Evolutionary conservation across 78 protist genomes (phyloP).

Genomic region (Chrysochromulina parva): DNA sequence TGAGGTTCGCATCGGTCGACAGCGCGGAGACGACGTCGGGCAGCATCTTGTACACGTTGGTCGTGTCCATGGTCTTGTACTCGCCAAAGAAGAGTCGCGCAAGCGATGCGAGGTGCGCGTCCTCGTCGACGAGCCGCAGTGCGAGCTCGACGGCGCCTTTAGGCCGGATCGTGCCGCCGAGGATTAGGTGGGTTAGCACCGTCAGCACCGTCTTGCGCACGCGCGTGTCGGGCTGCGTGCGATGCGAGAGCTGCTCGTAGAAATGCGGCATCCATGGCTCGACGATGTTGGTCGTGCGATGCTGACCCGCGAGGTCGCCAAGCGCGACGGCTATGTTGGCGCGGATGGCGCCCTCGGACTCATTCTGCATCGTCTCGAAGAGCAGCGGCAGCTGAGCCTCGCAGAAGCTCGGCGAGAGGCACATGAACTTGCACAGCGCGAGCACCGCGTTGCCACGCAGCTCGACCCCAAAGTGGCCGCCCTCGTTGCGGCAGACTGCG

Average conservation of each 20-base stretch:
- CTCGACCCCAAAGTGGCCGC: neutral
- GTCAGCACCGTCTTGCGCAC: conserved; percentile 85
- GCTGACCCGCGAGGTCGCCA: conserved; percentile 73
- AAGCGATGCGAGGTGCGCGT: conserved; percentile 27
- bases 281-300: conserved; percentile 80
- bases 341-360: conserved; percentile 47
- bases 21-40: conserved; percentile 84
- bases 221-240: conserved; percentile 59
- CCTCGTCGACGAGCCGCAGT: conserved; percentile 64
- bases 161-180: conserved; percentile 90
- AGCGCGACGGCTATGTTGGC: conserved; percentile 82
- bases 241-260: conserved; percentile 55
- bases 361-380: conserved; percentile 52
- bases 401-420: conserved; percentile 37
- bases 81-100: conserved; percentile 70
- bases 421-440: conserved; percentile 75
- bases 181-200: conserved; percentile 91
- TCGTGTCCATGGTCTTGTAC: conserved; percentile 22
- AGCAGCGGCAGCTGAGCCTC: conserved; percentile 61
- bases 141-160: conserved; percentile 49
- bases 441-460: conserved; percentile 67
- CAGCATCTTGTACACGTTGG: conserved; percentile 80
- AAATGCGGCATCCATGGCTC: conserved; percentile 85
- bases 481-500: neutral
- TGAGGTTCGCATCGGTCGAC: neutral